Percentiles rank a stretch among this genome's conserved stretches.
Evolutionary conservation across 352 stramenopile genomes (phyloP).

Genomic region (Aphanomyces stellatus): DNA sequence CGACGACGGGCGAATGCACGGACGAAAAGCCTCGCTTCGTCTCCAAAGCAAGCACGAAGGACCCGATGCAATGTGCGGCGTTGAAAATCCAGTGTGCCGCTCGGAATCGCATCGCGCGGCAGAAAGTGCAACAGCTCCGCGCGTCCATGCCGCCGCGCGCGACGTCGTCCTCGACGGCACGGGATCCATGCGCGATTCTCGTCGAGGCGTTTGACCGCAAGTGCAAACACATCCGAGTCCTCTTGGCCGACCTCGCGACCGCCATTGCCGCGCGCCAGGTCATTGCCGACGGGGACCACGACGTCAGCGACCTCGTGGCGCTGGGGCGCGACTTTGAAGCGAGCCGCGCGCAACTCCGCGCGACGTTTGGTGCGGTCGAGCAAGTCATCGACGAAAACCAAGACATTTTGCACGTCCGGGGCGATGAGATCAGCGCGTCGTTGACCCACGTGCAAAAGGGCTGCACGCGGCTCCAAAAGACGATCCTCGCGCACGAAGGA

Average conservation of each 20-base stretch:
- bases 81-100: conserved; percentile 51
- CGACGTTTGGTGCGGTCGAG: conserved; percentile 28
- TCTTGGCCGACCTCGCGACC: conserved; percentile 6
- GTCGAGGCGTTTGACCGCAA: conserved; percentile 24
- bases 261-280: not conserved
- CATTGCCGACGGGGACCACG: conserved; percentile 24
- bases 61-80: conserved; percentile 14
- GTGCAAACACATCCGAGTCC: conserved; percentile 26
- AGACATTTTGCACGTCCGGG: conserved; percentile 27
- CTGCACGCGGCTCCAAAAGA: conserved; percentile 34
- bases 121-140: conserved; percentile 22
- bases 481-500: conserved; percentile 45
- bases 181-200: conserved; percentile 27
- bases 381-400: conserved; percentile 30
- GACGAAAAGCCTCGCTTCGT: conserved; percentile 33
- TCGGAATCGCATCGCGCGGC: conserved; percentile 30
- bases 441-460: conserved; percentile 33
- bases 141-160: conserved; percentile 23
- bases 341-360: conserved; percentile 22
- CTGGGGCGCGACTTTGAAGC: conserved; percentile 1
- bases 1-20: conserved; percentile 24
- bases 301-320: conserved; percentile 27
- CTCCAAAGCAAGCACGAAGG: conserved; percentile 10
- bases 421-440: conserved; percentile 25
- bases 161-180: not conserved